These are phyloP conservation scores for Flaveria brownii DNA, from an alignment of 129 eudicot genomes.

Conservation along the genomic window DNA sequence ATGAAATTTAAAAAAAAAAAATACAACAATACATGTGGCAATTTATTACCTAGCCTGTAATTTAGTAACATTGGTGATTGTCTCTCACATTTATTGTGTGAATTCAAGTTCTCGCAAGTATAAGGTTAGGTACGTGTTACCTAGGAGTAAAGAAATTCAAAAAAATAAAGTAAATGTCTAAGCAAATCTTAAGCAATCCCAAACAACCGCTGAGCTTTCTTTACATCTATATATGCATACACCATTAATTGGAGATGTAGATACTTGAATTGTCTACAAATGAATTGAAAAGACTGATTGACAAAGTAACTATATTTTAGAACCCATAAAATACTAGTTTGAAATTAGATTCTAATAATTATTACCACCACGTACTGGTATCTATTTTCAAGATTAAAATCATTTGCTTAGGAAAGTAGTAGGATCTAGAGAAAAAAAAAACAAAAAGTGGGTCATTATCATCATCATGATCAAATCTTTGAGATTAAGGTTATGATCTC, in stretches of 20 bases:
- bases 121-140: too few relatives aligned
- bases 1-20: too few relatives aligned
- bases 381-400: conserved; percentile 35
- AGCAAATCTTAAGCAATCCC: too few relatives aligned
- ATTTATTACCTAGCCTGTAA: too few relatives aligned
- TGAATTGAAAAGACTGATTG: neutral
- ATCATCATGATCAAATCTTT: conserved; percentile 37
- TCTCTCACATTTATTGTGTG: too few relatives aligned
- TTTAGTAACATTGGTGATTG: too few relatives aligned
- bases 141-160: too few relatives aligned
- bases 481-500: conserved; percentile 51
- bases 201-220: neutral
- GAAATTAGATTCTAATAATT: conserved; percentile 33
- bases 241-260: neutral
- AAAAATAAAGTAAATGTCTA: too few relatives aligned
- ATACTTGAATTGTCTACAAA: neutral
- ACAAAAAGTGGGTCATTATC: conserved; percentile 30
- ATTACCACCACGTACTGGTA: conserved; percentile 20
- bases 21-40: too few relatives aligned
- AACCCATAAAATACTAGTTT: conserved; percentile 17
- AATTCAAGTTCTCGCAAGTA: too few relatives aligned
- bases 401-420: conserved; percentile 19
- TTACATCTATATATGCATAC: neutral
- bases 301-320: neutral
- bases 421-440: conserved; percentile 20